Conservation (phyloP, 2,329 filamentous ascomycete genomes). For the Pyrenochaeta sp. region DNA sequence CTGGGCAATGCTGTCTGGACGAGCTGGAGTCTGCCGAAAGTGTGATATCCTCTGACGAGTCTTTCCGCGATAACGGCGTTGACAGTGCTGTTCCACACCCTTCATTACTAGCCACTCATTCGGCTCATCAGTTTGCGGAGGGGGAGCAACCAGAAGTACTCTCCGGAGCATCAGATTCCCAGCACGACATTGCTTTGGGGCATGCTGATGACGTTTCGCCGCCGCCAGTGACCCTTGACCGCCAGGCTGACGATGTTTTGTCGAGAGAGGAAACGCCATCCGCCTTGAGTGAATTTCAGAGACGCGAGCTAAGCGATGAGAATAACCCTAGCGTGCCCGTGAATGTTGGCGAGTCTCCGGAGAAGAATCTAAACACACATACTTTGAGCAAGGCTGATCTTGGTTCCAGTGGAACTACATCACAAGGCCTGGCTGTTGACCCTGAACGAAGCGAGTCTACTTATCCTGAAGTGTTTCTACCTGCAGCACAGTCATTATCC, state of each 20-base stretch:
- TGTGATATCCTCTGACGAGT: constrained; percentile 1
- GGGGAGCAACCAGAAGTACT: not conserved
- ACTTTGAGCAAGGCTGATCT: not conserved
- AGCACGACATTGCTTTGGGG: not conserved
- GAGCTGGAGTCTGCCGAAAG: constrained; percentile 5
- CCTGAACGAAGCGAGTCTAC: not conserved
- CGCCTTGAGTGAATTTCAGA: not conserved
- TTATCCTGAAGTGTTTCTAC: not conserved
- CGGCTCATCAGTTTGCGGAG: not conserved
- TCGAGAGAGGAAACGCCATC: not conserved
- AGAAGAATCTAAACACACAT: not conserved
- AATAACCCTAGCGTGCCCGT: not conserved
- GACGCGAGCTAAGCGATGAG: not conserved
- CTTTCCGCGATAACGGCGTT: not conserved
- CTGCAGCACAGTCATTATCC: not conserved
- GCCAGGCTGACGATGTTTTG: not conserved
- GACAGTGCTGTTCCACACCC: not conserved
- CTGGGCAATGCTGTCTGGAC: constrained; percentile 1
- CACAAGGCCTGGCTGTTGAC: not conserved
- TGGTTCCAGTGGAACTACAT: not conserved
- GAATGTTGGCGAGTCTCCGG: not conserved
- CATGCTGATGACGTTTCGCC: not conserved
- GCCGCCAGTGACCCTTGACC: not conserved
- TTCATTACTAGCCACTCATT: not conserved
- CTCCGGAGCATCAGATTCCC: not conserved